Conservation (phyloP, 306 rosid species). For the Vachellia collinsii region DNA sequence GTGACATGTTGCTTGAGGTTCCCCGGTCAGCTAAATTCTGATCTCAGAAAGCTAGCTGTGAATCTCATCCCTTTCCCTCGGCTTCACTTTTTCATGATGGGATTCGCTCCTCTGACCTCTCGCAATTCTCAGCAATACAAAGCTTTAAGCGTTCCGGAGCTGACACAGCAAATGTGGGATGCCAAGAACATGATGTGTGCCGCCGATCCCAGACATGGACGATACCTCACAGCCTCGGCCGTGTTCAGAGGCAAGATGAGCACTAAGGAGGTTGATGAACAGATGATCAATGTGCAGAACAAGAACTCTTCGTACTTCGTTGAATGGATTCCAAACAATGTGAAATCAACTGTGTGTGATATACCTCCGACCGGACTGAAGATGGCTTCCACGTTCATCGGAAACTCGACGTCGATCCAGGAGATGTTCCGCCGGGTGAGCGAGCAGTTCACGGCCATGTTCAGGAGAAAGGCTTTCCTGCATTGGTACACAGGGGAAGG, state of each 20-base stretch:
- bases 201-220: slow-evolving; percentile 72
- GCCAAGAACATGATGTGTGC: slow-evolving; percentile 83
- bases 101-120: slow-evolving; percentile 75
- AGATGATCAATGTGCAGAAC: slow-evolving; percentile 74
- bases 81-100: slow-evolving; percentile 78
- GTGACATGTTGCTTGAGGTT: slow-evolving; percentile 73
- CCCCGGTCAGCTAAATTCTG: slow-evolving; percentile 76
- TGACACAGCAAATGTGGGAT: slow-evolving; percentile 82
- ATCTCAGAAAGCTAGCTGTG: slow-evolving; percentile 66
- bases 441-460: slow-evolving; percentile 80
- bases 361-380: slow-evolving; percentile 73
- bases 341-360: slow-evolving; percentile 74
- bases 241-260: slow-evolving; percentile 77
- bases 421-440: slow-evolving; percentile 75
- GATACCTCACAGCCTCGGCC: slow-evolving; percentile 70
- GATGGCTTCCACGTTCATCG: slow-evolving; percentile 71
- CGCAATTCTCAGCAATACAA: slow-evolving; percentile 70
- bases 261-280: slow-evolving; percentile 75
- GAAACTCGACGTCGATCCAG: slow-evolving; percentile 71
- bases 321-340: slow-evolving; percentile 78
- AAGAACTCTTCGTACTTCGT: slow-evolving; percentile 74
- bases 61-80: slow-evolving; percentile 78
- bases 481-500: slow-evolving; percentile 83
- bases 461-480: slow-evolving; percentile 77
- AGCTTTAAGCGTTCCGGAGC: slow-evolving; percentile 64